Evolutionary conservation across 1,139 yeast species (phyloP).

Genomic region (Williopsis jadinii): DNA sequence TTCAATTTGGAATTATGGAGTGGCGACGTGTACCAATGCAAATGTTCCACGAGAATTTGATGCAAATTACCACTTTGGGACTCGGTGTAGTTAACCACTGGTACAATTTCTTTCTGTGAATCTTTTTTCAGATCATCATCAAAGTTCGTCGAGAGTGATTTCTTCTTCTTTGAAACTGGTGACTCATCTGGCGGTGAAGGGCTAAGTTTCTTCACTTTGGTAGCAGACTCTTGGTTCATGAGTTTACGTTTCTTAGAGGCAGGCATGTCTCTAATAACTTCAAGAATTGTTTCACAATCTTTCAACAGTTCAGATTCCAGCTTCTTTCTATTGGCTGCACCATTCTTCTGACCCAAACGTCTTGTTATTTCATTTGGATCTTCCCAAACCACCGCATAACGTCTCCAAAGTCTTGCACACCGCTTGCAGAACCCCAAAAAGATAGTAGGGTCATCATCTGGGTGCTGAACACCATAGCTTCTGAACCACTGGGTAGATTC

Average conservation of each 20-base stretch:
- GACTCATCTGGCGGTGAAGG: neutral
- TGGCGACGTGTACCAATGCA: slow-evolving; percentile 13
- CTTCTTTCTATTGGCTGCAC: slow-evolving; percentile 42
- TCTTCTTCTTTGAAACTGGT: slow-evolving; percentile 3
- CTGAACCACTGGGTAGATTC: slow-evolving; percentile 61
- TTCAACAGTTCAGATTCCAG: slow-evolving; percentile 66
- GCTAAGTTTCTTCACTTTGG: neutral
- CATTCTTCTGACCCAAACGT: slow-evolving; percentile 38
- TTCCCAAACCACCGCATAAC: slow-evolving; percentile 89
- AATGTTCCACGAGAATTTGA: slow-evolving; percentile 6
- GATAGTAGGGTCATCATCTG: slow-evolving; percentile 31
- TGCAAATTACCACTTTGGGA: slow-evolving; percentile 6
- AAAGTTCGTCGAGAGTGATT: slow-evolving; percentile 17
- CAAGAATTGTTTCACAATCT: slow-evolving; percentile 56
- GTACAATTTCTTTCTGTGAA: slow-evolving; percentile 8
- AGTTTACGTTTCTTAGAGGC: slow-evolving; percentile 1
- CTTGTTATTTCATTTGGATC: slow-evolving; percentile 63
- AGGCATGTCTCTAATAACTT: slow-evolving; percentile 3
- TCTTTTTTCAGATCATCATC: neutral
- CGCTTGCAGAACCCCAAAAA: slow-evolving; percentile 66
- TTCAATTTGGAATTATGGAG: slow-evolving; percentile 12
- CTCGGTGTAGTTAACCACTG: slow-evolving; percentile 7
- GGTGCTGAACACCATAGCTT: slow-evolving; percentile 48
- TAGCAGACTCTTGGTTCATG: no score
- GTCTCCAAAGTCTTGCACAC: slow-evolving; percentile 87